These are phyloP conservation scores for Pistacia vera DNA, from an alignment of 345 rosid genomes.

Conservation along the genomic window DNA sequence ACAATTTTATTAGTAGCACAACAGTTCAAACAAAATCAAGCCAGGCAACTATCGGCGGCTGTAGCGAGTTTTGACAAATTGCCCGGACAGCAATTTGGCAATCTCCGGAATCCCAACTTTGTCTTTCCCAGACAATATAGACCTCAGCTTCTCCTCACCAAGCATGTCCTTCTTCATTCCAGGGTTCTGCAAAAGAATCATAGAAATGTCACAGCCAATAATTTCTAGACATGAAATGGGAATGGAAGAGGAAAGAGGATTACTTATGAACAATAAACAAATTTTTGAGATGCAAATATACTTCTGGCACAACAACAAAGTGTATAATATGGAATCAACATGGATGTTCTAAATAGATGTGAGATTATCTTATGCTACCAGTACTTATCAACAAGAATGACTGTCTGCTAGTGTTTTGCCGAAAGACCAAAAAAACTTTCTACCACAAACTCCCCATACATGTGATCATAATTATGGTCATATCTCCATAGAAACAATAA, in stretches of 20 bases:
- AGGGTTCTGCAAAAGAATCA: conserved; percentile 36
- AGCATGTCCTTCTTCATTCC: conserved; percentile 38
- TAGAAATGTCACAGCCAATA: not conserved
- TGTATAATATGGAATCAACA: not conserved
- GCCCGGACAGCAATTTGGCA: conserved; percentile 39
- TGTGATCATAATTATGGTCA: not conserved
- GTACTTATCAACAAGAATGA: not conserved
- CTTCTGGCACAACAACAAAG: not conserved
- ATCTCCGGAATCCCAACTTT: conserved; percentile 41
- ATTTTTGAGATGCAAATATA: not conserved
- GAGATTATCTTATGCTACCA: not conserved
- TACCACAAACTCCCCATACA: not conserved
- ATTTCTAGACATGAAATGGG: not conserved
- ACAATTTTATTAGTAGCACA: not conserved
- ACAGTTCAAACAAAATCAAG: not conserved
- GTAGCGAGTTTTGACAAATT: conserved; percentile 23
- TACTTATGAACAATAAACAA: not conserved
- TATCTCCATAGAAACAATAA: not conserved
- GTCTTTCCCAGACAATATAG: conserved; percentile 43
- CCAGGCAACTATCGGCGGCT: not conserved
- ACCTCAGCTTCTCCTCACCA: conserved; percentile 41
- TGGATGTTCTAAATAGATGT: not conserved
- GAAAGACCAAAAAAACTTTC: not conserved
- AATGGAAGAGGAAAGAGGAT: not conserved
- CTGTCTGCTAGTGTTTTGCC: not conserved